Evolutionary conservation across 1,284 basidiomycete species (phyloP).

Genomic region (Earliella scabrosa): DNA sequence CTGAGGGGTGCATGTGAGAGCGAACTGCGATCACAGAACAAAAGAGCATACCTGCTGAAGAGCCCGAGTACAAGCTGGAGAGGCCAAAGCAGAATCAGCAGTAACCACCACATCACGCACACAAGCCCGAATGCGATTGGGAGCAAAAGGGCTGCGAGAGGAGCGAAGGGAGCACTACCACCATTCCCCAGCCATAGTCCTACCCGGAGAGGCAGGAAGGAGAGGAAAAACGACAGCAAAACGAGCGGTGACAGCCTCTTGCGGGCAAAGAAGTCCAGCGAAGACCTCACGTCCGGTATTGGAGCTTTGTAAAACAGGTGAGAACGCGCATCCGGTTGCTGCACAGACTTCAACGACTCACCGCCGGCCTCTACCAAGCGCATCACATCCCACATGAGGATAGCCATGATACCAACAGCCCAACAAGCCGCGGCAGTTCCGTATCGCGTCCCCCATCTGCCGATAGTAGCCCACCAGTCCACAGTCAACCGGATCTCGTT

Average conservation of each 20-base stretch:
- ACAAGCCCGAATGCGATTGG: constrained; percentile 64
- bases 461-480: constrained; percentile 72
- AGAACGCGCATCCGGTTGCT: constrained; percentile 1
- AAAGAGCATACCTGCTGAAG: constrained; percentile 43
- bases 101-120: constrained; percentile 54
- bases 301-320: constrained; percentile 33
- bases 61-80: constrained; percentile 22
- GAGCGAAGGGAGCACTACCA: constrained; percentile 52
- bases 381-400: constrained; percentile 61
- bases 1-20: too few species aligned
- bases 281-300: constrained; percentile 50
- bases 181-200: constrained; percentile 60
- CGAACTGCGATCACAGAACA: too few species aligned
- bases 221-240: constrained; percentile 45
- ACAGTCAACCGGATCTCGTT: constrained; percentile 53
- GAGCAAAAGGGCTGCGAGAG: constrained; percentile 60
- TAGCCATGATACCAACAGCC: constrained; percentile 65
- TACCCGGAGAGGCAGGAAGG: constrained; percentile 60
- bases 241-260: constrained; percentile 48
- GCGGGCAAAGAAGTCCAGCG: constrained; percentile 49
- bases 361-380: constrained; percentile 39
- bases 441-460: constrained; percentile 75
- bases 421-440: constrained; percentile 71
- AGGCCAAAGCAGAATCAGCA: constrained; percentile 24
- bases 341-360: constrained; percentile 24